phyloP scores from a whole-genome alignment of 352 stramenopile species.

The Blastocystis sp. region DNA sequence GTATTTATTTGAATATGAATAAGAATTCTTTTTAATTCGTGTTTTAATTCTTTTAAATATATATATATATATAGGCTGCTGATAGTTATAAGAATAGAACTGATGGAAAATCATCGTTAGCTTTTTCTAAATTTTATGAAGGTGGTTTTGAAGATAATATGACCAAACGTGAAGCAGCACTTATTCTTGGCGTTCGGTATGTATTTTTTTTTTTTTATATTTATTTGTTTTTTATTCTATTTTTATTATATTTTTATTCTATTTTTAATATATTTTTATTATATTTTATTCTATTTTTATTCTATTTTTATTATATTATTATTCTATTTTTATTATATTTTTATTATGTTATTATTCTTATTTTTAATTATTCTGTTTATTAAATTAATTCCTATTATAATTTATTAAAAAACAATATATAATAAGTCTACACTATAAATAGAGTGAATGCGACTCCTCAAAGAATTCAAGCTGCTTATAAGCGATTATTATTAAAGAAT shows the following conservation, averaged over 20 bases:
- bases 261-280: too few species aligned
- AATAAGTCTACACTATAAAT: not conserved
- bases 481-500: conserved; percentile 89
- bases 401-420: too few species aligned
- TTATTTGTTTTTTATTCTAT: too few species aligned
- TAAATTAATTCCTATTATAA: too few species aligned
- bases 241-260: too few species aligned
- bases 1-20: conserved; percentile 32
- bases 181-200: conserved; percentile 81
- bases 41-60: too few species aligned
- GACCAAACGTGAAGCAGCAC: conserved; percentile 83
- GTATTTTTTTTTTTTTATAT: not conserved
- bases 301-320: too few species aligned
- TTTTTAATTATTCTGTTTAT: too few species aligned
- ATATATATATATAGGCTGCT: conserved; percentile 5
- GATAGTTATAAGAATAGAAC: conserved; percentile 48
- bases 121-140: conserved; percentile 64
- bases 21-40: not conserved
- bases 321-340: too few species aligned
- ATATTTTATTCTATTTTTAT: too few species aligned
- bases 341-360: too few species aligned
- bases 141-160: conserved; percentile 95
- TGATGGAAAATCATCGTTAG: conserved; percentile 47
- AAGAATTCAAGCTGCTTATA: conserved; percentile 88
- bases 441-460: conserved; percentile 72